These are phyloP conservation scores for Aspergillus sclerotialis DNA, from an alignment of 2,329 filamentous ascomycete species.

Conservation along the genomic window DNA sequence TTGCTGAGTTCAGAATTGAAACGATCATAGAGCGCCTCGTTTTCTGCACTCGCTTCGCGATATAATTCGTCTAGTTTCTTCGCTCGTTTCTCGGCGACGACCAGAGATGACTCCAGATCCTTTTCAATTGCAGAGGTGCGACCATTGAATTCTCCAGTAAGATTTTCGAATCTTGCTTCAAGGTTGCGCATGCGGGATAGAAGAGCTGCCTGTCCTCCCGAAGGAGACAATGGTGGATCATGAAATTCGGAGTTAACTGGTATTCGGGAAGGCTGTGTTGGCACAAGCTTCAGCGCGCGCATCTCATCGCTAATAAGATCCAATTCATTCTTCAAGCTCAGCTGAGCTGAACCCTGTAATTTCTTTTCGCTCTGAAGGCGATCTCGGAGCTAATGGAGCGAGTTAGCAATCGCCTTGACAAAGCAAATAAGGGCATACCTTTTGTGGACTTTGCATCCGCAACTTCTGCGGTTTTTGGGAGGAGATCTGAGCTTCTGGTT, in stretches of 20 bases:
- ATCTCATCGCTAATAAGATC: conserved; percentile 76
- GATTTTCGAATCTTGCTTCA: conserved; percentile 57
- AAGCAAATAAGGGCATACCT: conserved; percentile 29
- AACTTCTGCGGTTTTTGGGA: conserved; percentile 67
- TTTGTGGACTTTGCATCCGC: conserved; percentile 57
- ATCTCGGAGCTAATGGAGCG: conserved; percentile 55
- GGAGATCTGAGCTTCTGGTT: conserved; percentile 50
- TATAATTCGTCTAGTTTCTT: conserved; percentile 82
- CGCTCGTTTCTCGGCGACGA: conserved; percentile 69
- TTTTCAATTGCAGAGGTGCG: conserved; percentile 58
- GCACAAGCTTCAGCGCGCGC: conserved; percentile 38
- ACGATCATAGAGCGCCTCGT: conserved; percentile 82
- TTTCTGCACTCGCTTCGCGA: conserved; percentile 80
- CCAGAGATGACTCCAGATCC: conserved; percentile 65
- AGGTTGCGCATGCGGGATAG: conserved; percentile 55
- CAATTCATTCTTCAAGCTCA: conserved; percentile 66
- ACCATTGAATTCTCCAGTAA: conserved; percentile 53
- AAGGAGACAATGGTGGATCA: conserved; percentile 10
- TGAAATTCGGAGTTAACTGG: conserved; percentile 20
- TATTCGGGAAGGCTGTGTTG: conserved; percentile 28
- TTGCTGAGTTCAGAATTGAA: conserved; percentile 88
- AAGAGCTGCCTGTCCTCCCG: conserved; percentile 17
- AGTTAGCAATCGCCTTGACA: conserved; percentile 4
- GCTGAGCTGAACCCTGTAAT: conserved; percentile 63
- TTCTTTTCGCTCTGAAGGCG: conserved; percentile 76